These are phyloP conservation scores for Metschnikowia bowlesiae DNA, from an alignment of 805 yeast species.

Conservation along the genomic window DNA sequence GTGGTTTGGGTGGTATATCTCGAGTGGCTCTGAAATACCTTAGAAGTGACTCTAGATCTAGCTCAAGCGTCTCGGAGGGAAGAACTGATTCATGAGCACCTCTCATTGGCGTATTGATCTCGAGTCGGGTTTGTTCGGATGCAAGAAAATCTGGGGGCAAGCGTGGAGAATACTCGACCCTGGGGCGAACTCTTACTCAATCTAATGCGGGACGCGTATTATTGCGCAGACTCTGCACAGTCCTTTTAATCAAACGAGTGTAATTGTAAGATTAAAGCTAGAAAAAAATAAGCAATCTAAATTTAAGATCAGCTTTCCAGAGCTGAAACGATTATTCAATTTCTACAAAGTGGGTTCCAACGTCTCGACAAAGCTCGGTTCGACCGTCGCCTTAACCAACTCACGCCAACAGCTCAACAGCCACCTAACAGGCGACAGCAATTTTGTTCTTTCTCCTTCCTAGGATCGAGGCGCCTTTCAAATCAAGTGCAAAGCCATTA, in stretches of 20 bases:
- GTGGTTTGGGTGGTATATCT: not conserved
- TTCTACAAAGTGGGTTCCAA: not conserved
- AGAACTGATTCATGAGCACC: not conserved
- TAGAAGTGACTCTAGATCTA: constrained; percentile 15
- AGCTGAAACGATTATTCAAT: not conserved
- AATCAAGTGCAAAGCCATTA: constrained; percentile 40
- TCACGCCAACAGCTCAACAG: not conserved
- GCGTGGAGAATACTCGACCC: not conserved
- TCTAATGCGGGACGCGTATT: not conserved
- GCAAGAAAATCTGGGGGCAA: not conserved
- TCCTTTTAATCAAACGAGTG: not conserved
- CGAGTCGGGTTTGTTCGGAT: not conserved
- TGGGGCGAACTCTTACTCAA: not conserved
- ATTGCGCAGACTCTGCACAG: not conserved
- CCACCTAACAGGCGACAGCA: constrained; percentile 8
- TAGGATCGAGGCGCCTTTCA: constrained; percentile 51
- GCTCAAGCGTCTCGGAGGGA: constrained; percentile 11
- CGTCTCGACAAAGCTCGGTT: not conserved
- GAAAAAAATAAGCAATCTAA: not conserved
- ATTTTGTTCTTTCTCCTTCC: constrained; percentile 36
- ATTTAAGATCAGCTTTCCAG: not conserved
- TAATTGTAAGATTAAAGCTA: not conserved
- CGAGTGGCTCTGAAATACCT: constrained; percentile 3
- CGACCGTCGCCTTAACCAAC: not conserved
- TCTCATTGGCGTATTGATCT: not conserved